Percentiles rank a stretch among this genome's conserved stretches.
phyloP scores from a whole-genome alignment of 176 grass and related monocot genomes.

The Triticum aestivum region IWGSC_CS_RefSeq_v2.1 NC_057802.1:614640374-614640873 shows the following conservation, averaged over 20 bases:
- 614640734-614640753: background rate
- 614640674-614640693: background rate
- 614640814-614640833: background rate
- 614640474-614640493: no score
- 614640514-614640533: background rate
- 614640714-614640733: background rate
- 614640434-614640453: no score
- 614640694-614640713: conserved; percentile 7
- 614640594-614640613: background rate
- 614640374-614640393: no score
- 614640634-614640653: background rate
- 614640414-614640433: no score
- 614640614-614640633: conserved; percentile 4
- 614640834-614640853: background rate
- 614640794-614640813: background rate
- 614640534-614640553: background rate
- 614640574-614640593: background rate
- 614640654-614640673: background rate
- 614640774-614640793: background rate
- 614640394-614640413: no score
- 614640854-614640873: conserved; percentile 1
- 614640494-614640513: background rate
- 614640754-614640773: background rate
- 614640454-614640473: no score
- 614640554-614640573: background rate